These are phyloP conservation scores for Papiliotrema nemorosa DNA, from an alignment of 1,284 basidiomycete species.

Conservation along the genomic window DNA sequence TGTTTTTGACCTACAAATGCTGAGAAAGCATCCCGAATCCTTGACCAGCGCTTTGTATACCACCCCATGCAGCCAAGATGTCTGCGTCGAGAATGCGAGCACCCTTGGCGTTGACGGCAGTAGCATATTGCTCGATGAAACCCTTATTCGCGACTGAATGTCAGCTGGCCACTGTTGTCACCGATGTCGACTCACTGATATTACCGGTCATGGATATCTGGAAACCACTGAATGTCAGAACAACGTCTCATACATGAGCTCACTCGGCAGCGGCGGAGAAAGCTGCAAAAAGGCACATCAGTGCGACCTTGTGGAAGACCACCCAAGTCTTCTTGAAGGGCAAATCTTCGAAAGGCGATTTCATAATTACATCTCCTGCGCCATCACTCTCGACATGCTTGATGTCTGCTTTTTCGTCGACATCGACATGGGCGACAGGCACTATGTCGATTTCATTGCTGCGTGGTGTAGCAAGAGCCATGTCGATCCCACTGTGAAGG, in stretches of 20 bases:
- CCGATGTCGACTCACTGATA: conserved; percentile 15
- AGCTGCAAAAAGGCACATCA: conserved; percentile 27
- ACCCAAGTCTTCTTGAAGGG: conserved; percentile 19
- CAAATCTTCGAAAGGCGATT: conserved; percentile 35
- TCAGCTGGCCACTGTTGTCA: no score
- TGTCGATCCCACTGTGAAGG: no score
- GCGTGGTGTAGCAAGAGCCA: no score
- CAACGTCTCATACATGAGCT: conserved; percentile 3
- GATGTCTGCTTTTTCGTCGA: conserved; percentile 11
- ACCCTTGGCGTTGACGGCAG: conserved; percentile 9
- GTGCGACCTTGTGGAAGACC: conserved; percentile 24
- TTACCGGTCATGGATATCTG: conserved; percentile 20
- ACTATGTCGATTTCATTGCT: background rate
- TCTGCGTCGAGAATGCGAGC: conserved; percentile 14
- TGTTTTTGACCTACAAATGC: conserved; percentile 21
- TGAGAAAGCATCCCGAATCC: conserved; percentile 18
- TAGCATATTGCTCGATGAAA: conserved; percentile 18
- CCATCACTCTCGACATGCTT: conserved; percentile 9
- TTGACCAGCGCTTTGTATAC: conserved; percentile 20
- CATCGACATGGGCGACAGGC: conserved; percentile 5
- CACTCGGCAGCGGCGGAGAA: conserved; percentile 34
- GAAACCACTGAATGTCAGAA: conserved; percentile 9
- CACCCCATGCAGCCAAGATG: conserved; percentile 19
- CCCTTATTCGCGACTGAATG: conserved; percentile 3
- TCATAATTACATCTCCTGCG: conserved; percentile 21